phyloP scores from a whole-genome alignment of 345 rosid species.

The Viola odorata region DNA sequence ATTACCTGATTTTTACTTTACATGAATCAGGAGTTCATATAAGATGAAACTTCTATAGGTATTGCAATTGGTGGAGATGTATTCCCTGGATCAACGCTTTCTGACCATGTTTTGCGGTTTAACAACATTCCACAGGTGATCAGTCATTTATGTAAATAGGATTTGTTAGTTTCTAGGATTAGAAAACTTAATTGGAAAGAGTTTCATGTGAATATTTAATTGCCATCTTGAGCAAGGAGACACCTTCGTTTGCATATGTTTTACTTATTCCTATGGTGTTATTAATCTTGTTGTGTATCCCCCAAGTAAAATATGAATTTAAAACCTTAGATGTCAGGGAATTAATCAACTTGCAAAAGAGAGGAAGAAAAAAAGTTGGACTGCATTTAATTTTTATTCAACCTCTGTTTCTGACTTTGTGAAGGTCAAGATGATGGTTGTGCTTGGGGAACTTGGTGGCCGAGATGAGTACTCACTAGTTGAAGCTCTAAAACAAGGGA shows the following conservation, averaged over 20 bases:
- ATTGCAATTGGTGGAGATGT: conserved; percentile 99
- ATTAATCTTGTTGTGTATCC: no score
- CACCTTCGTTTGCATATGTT: no score
- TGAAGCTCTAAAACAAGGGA: conserved; percentile 92
- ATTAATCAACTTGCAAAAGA: no score
- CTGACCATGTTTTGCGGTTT: conserved; percentile 87
- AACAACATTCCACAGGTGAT: conserved; percentile 91
- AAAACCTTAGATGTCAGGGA: no score
- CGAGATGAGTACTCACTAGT: conserved; percentile 92
- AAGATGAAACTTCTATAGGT: conserved; percentile 38
- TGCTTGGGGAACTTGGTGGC: conserved; percentile 98
- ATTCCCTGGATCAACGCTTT: conserved; percentile 91
- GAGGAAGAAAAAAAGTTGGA: no score
- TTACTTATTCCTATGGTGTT: no score
- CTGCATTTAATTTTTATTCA: neutral
- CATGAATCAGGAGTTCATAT: neutral
- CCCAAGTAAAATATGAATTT: no score
- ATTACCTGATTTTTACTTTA: neutral
- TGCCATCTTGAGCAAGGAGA: no score
- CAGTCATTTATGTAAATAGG: no score
- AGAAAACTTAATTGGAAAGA: no score
- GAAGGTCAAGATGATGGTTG: conserved; percentile 88
- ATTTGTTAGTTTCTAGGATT: no score
- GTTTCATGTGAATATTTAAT: no score
- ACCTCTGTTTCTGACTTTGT: conserved; percentile 11